Percentiles rank a stretch among this genome's conserved stretches.
Evolutionary conservation across 1,139 yeast genomes (phyloP).

Genomic region (Magnusiomyces suaveolens): DNA sequence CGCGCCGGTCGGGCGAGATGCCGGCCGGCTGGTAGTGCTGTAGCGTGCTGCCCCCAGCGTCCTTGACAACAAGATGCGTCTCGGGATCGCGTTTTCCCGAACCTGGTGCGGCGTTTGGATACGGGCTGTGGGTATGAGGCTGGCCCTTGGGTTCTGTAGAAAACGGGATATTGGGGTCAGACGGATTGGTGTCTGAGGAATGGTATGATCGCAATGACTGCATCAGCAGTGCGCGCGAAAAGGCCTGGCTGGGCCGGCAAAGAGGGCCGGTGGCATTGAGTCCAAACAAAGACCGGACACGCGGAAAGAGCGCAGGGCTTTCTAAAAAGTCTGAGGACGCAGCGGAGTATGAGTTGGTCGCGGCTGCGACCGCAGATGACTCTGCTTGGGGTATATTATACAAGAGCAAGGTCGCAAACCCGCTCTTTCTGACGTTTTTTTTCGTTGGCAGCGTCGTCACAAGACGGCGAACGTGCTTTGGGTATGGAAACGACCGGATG

Average conservation of each 20-base stretch:
- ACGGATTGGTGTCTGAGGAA: background rate
- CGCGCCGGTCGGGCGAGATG: too few species aligned
- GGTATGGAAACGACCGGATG: background rate
- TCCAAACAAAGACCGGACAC: too few species aligned
- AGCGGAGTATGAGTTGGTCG: background rate
- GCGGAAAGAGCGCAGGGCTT: too few species aligned
- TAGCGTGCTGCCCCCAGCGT: too few species aligned
- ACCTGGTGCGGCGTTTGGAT: background rate
- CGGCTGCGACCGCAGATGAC: constrained; percentile 1
- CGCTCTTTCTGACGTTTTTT: constrained; percentile 8
- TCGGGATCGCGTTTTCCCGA: background rate
- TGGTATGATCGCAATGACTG: background rate
- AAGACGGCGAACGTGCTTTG: constrained; percentile 2
- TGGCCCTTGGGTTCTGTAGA: too few species aligned
- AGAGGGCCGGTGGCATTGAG: background rate
- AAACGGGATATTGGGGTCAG: too few species aligned
- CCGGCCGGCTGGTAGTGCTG: too few species aligned
- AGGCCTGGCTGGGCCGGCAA: background rate
- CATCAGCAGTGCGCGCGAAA: background rate
- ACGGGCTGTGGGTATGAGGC: background rate
- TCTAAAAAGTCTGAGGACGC: background rate
- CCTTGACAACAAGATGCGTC: background rate
- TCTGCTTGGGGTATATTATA: constrained; percentile 8
- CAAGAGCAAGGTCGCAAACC: constrained; percentile 10
- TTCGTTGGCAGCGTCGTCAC: constrained; percentile 2